Evolutionary conservation across 1,284 basidiomycete species (phyloP).

Genomic region (Agaricales sp.): DNA sequence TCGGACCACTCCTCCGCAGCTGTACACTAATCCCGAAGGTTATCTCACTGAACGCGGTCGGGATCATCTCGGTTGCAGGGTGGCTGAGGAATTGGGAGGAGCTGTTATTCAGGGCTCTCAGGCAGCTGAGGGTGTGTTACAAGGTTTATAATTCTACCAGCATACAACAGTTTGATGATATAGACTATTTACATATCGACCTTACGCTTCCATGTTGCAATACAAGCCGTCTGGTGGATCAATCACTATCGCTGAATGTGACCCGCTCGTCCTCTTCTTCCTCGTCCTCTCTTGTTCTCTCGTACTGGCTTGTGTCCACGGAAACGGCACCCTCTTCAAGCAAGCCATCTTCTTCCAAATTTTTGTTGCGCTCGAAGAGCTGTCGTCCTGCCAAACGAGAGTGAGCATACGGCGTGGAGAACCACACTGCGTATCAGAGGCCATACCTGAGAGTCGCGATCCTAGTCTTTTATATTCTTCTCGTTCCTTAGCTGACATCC

Average conservation of each 20-base stretch:
- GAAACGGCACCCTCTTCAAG: slow-evolving; percentile 78
- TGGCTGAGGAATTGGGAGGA: neutral
- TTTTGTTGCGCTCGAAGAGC: slow-evolving; percentile 75
- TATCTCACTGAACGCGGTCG: neutral
- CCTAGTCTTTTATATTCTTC: slow-evolving; percentile 74
- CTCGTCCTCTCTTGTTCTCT: slow-evolving; percentile 47
- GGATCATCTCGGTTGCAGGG: neutral
- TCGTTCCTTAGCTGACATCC: slow-evolving; percentile 72
- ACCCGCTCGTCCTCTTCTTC: slow-evolving; percentile 54
- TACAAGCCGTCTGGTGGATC: neutral
- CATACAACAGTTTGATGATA: too few species aligned
- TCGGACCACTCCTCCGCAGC: neutral
- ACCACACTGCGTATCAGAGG: slow-evolving; percentile 6
- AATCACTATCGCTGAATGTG: slow-evolving; percentile 80
- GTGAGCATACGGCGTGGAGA: slow-evolving; percentile 6
- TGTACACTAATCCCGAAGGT: neutral
- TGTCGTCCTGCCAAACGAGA: slow-evolving; percentile 58
- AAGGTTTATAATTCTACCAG: slow-evolving; percentile 2
- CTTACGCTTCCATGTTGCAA: neutral
- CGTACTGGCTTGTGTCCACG: slow-evolving; percentile 83
- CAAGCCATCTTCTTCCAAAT: slow-evolving; percentile 68
- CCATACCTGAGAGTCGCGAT: slow-evolving; percentile 61
- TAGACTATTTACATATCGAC: too few species aligned
- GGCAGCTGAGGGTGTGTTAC: neutral
- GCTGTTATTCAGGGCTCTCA: neutral